Evolutionary conservation across 164 flowering plant genomes (phyloP).

Genomic region (Hamamelis virginiana): DNA sequence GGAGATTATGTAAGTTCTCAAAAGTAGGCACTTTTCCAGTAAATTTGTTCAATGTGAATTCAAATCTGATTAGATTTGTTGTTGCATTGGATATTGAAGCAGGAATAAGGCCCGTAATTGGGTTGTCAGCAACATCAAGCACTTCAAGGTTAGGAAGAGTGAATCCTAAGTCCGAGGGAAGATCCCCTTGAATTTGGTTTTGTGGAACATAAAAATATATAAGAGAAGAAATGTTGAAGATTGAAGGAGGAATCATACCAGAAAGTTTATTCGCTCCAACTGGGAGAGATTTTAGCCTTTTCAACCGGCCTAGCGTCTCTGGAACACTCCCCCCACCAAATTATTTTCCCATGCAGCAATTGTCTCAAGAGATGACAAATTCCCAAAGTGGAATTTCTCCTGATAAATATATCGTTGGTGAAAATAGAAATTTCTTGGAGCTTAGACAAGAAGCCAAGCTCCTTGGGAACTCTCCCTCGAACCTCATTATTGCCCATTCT

Average conservation of each 20-base stretch:
- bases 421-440: constrained; percentile 1
- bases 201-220: neutral
- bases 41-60: constrained; percentile 2
- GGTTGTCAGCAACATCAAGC: neutral
- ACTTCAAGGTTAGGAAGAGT: constrained; percentile 17
- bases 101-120: constrained; percentile 25
- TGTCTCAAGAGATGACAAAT: constrained; percentile 8
- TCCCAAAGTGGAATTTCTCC: constrained; percentile 27
- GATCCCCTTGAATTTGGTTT: constrained; percentile 21
- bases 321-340: constrained; percentile 17
- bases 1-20: constrained; percentile 3
- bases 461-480: constrained; percentile 16
- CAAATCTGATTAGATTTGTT: constrained; percentile 2
- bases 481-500: constrained; percentile 7
- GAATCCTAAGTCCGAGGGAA: constrained; percentile 23
- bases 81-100: constrained; percentile 25
- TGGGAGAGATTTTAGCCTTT: neutral
- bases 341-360: neutral
- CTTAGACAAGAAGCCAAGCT: constrained; percentile 20
- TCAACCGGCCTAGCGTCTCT: constrained; percentile 4
- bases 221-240: constrained; percentile 16
- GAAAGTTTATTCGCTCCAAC: constrained; percentile 6
- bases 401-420: constrained; percentile 4
- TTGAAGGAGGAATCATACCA: constrained; percentile 27
- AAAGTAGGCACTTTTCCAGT: constrained; percentile 15